These are phyloP conservation scores for Rhizophlyctis rosea DNA, from an alignment of 192 early-diverging fungal genomes.

Conservation along the genomic window DNA sequence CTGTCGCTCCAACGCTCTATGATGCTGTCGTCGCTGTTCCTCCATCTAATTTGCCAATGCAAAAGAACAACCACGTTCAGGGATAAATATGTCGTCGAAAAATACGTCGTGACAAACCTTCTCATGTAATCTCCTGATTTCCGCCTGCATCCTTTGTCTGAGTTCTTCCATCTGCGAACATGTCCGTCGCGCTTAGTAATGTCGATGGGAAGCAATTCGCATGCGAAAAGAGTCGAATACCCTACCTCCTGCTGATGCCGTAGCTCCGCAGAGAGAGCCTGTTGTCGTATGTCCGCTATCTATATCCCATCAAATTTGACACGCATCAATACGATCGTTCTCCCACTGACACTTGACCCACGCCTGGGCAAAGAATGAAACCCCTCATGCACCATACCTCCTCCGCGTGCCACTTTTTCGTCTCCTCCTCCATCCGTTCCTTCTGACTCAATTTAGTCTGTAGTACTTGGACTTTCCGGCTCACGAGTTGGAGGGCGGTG, in stretches of 20 bases:
- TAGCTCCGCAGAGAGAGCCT: not conserved
- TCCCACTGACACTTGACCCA: too few species aligned
- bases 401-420: not conserved
- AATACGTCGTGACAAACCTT: not conserved
- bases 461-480: not conserved
- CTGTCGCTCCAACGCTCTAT: not conserved
- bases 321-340: not conserved
- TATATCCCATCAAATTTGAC: not conserved
- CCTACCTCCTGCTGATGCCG: slow-evolving; percentile 1
- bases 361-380: not conserved
- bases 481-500: not conserved
- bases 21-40: slow-evolving; percentile 1
- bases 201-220: too few species aligned
- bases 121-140: not conserved
- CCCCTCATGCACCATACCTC: not conserved
- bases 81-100: too few species aligned
- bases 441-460: not conserved
- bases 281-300: not conserved
- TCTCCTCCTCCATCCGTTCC: not conserved
- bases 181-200: too few species aligned
- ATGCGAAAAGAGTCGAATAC: too few species aligned
- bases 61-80: too few species aligned
- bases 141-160: not conserved
- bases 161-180: not conserved
- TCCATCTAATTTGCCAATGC: not conserved